Base-by-base conservation (phyloP, 1,284 basidiomycete genomes). In the Boletus smithii region DNA sequence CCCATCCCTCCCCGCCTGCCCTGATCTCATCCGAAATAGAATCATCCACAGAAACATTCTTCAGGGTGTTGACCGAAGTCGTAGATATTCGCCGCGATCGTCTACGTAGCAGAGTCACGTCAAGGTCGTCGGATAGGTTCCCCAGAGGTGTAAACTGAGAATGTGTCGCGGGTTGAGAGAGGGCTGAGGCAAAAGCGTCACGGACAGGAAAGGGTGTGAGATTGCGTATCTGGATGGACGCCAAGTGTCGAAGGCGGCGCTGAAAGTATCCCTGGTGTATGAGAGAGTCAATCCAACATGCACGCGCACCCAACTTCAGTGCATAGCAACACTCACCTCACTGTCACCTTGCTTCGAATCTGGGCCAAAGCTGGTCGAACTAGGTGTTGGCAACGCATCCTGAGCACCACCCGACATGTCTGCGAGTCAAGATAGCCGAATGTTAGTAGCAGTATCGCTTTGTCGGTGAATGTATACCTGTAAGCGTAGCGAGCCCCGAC, bases 131-230 rank as follows among this genome's bases (percentile, higher is more conserved):
- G 3, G 80, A 75, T 35, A 80, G 53, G 56, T 76, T 73, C 2
- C 79, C 79, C 49, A 74, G 72, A 14, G 74, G 62, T 3, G 72
- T 77, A 56, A 80, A 80, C 53, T 83, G 79, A 4, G 78, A 68
- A 47, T 76, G 74, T 57, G 79, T 75, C 4, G 78, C 72, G 5
- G 84, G 82, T 60, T 85, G 81, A 8, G 75, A 71, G 41, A 91
- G 72, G 16, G 85, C 83, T 22, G 85, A 84, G 11, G 88, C 80
- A 50, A 88, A 73, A 2, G 84, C 75, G 66, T 91, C 88, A 31
- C 87, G 80, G 34, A 79, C 75, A 32, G 89, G 88, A 62, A 88
- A 88, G 2, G 87, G 87, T 10, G 88, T 88, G 33, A 92, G 72
- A 60, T 92, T 91, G 52, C 83, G 79, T 53, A 92, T 73, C 69